Conservation (phyloP, 2,329 filamentous ascomycete genomes). For the Simplicillium aogashimaense region DNA sequence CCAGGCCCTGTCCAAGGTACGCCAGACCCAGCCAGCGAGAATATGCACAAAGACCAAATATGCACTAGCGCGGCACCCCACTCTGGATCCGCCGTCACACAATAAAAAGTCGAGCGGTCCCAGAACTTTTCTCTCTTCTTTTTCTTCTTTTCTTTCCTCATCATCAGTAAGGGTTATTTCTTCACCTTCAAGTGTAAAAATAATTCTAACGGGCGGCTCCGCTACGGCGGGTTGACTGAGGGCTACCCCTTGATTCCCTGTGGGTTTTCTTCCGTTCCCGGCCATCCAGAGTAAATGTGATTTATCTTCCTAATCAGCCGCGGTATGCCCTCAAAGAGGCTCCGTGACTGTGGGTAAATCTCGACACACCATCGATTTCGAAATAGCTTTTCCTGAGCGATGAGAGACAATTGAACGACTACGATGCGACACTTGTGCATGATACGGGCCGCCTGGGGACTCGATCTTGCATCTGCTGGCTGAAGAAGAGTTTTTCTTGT, state of each 20-base stretch:
- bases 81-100: not conserved
- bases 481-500: no score
- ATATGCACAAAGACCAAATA: not conserved
- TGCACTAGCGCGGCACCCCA: constrained; percentile 1
- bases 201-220: constrained; percentile 36
- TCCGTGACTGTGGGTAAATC: constrained; percentile 43
- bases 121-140: constrained; percentile 1
- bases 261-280: constrained; percentile 47
- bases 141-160: constrained; percentile 23
- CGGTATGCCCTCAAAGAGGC: constrained; percentile 22
- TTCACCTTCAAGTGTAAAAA: constrained; percentile 42
- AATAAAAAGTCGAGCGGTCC: constrained; percentile 4
- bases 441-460: no score
- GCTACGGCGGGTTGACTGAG: constrained; percentile 44
- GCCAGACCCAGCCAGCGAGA: no score
- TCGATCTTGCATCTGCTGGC: no score
- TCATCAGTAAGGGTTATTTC: constrained; percentile 35
- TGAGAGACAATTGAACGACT: not conserved
- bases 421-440: not conserved
- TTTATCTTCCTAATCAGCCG: constrained; percentile 37
- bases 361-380: constrained; percentile 24
- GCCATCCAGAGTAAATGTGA: constrained; percentile 38
- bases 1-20: no score
- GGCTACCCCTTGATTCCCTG: constrained; percentile 32
- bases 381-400: not conserved